Evolutionary conservation across 192 early-diverging fungal genomes (phyloP).

Genomic region (Geosiphon pyriformis): DNA sequence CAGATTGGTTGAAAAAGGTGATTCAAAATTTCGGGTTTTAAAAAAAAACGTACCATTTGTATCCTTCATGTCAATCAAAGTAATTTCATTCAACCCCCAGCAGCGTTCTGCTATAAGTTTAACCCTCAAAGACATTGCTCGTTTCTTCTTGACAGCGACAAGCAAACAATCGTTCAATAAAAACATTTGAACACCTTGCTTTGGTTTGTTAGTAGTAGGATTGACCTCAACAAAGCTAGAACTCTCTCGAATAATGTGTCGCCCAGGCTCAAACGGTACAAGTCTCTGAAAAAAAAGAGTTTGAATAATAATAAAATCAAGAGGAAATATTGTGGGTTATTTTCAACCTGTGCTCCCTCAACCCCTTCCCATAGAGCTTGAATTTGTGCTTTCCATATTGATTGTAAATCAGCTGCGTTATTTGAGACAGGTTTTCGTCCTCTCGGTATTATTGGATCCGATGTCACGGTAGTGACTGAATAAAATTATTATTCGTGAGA

Average conservation of each 20-base stretch:
- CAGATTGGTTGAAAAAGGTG: slow-evolving; percentile 22
- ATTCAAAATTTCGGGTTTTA: slow-evolving; percentile 11
- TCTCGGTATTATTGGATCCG: slow-evolving; percentile 36
- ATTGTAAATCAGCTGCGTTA: slow-evolving; percentile 44
- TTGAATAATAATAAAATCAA: background rate
- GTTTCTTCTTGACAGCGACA: slow-evolving; percentile 73
- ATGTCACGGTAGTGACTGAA: slow-evolving; percentile 36
- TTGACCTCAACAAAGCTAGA: slow-evolving; percentile 75
- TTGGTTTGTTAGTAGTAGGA: slow-evolving; percentile 62
- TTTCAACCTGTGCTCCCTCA: slow-evolving; percentile 51
- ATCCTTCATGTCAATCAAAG: slow-evolving; percentile 81
- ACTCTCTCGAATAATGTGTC: slow-evolving; percentile 69
- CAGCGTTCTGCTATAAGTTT: slow-evolving; percentile 78
- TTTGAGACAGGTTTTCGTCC: slow-evolving; percentile 13
- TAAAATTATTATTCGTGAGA: background rate
- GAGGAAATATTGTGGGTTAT: background rate
- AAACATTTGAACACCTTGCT: slow-evolving; percentile 74
- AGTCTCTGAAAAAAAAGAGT: slow-evolving; percentile 43
- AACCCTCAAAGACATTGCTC: slow-evolving; percentile 50
- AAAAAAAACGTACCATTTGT: slow-evolving; percentile 43
- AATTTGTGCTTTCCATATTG: slow-evolving; percentile 50
- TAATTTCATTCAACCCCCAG: slow-evolving; percentile 72
- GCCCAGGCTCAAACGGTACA: slow-evolving; percentile 62
- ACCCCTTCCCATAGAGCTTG: slow-evolving; percentile 54
- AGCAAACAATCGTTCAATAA: slow-evolving; percentile 83